A percentile compares a stretch with the other conserved stretches of the same genome.
Evolutionary conservation across 129 eudicot genomes (phyloP).

Genomic region (Pittosporum tobira): DNA sequence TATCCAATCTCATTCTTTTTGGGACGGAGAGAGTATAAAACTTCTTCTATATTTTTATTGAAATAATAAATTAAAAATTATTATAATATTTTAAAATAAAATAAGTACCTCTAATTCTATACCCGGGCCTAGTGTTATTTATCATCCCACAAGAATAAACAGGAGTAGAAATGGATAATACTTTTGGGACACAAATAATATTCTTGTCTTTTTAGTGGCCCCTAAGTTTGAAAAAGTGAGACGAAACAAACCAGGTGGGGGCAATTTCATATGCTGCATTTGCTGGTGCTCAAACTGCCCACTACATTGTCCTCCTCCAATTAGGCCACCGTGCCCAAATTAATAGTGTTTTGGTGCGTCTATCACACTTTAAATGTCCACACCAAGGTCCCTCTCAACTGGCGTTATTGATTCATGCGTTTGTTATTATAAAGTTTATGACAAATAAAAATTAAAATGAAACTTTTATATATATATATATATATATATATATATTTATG

Average conservation of each 20-base stretch:
- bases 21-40: too few species aligned
- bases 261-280: neutral
- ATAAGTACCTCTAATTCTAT: too few species aligned
- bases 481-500: too few species aligned
- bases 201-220: neutral
- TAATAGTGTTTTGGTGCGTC: neutral
- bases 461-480: too few species aligned
- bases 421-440: too few species aligned
- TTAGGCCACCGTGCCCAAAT: neutral
- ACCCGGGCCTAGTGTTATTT: neutral
- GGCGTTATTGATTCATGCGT: neutral
- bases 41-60: too few species aligned
- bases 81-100: too few species aligned
- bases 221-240: neutral
- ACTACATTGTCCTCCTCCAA: neutral
- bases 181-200: neutral
- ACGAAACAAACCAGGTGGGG: constrained; percentile 9
- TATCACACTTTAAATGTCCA: neutral
- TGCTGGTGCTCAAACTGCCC: constrained; percentile 9
- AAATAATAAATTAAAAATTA: neutral
- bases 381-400: constrained; percentile 1
- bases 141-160: neutral
- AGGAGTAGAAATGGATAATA: neutral
- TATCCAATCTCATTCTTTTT: too few species aligned
- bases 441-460: too few species aligned